Evolutionary conservation across 768 basidiomycete genomes (phyloP), one percentile per base, ranked within the genome.

Genomic region (Fomitopsis pulvina): DNA sequence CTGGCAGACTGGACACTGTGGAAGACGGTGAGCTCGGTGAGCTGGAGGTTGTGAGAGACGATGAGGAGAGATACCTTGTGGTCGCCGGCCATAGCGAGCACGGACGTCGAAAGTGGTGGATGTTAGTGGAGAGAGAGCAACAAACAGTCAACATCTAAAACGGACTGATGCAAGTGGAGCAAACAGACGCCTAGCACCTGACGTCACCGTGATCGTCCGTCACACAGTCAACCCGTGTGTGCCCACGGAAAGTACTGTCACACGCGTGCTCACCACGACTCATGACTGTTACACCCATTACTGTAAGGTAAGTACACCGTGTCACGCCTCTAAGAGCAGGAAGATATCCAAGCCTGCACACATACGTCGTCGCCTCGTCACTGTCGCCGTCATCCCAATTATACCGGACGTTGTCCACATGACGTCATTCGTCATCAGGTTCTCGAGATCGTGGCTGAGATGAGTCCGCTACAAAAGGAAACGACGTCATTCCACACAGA

Each of bases 1-100:
- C 55, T 85, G 79, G 65, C 89, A 92, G 11, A 92, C 88, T 16
- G 89, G 83, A 64, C 90, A 92, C 66, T 85, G 57, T 14, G 45
- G 41, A 29, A 28, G 38, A 39, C 8, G 29, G 50, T 46, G 58
- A 51, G 57, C 47, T 30, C 51, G 51, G 40, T 24, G 22, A 9
- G 41, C 38, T 25, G 21, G 37, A 42, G 29, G 41, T 16, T 26
- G 45, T 8, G 50, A 27, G 37, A 20, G 52, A 9, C 34, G 28
- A 2, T 48, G 46, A 47, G 51, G 51, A 22, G 41, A 51, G 59
- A 26, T 29, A 63, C 62, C 51, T 64, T 64, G 61, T 64, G 63
- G 54, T 64, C 63, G 52, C 63, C 63, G 51, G 63, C 63, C 63
- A 64, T 64, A 53, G 52, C 40, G 43, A 34, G 8, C 34, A 20